Base-by-base conservation (phyloP, 495 filamentous ascomycete genomes). In the Geopyxis carbonaria region DNA sequence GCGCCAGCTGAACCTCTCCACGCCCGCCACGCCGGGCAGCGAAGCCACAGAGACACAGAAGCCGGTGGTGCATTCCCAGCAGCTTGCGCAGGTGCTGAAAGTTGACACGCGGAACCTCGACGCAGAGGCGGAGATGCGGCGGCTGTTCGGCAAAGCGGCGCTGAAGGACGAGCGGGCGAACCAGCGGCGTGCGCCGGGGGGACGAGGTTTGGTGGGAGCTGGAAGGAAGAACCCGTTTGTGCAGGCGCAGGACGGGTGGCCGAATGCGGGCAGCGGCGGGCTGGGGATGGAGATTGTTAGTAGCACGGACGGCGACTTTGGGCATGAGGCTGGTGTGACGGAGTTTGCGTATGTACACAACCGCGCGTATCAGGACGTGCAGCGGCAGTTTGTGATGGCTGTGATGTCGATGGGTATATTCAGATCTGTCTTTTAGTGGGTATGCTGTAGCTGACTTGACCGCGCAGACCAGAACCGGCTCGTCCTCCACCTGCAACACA, bases 181-280 rank as follows among this genome's bases (percentile, higher is more conserved):
- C 32, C 64, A 61, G 38, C 60, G 24, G n/a, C 45, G n/a, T 28
- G 23, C 13, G 33, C 36, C 2, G 36, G 36, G 1, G 36, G 36
- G 16, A 28, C 23, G 24, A 13, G 23, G 9, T 25, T 39, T 6
- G 21, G 10, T 16, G 30, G 30, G 24, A n/a, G 73, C 73, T 14
- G 61, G 78, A 24, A 70, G 80, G 19, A 69, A 75, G 9, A 95
- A 95, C 50, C 64, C 75, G 8, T 80, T 95, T 46, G 75, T 95
- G 47, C 76, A 83, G 54, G 83, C 81, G 23, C 92, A 89, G 55
- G 83, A 89, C 45, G 74, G 79, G 31, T 95, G 91, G 91, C 91
- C 86, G 13, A 69, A 70, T 33, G 75, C 73, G 34, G 69, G 82
- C 1, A 76, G 75, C 43, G 79, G 78, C 19, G 91, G 91, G 0